Base-by-base conservation (phyloP, 257 asterid species). In the Solanum habrochaites region DNA sequence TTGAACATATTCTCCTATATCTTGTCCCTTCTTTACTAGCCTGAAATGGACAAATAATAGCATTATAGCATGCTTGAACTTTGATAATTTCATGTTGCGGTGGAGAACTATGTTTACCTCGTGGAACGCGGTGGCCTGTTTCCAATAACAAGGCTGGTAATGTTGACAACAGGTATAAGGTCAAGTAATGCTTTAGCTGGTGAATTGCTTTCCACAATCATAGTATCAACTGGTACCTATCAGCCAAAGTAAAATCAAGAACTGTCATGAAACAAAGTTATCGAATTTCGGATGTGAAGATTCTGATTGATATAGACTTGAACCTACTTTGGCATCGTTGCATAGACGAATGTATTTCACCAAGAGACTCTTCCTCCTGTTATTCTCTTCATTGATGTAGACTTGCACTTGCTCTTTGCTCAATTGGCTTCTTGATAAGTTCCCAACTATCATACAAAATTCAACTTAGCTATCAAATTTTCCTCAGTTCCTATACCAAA, bases 141-240 rank as follows among this genome's bases (percentile, higher is more conserved):
- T 85, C 98, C 97, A 81, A 95, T 92, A 67, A 95, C 91, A 85
- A 93, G 96, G 47, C 70, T 85, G 47, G 94, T 91, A 88, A 93
- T 92, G 77, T 92, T 92, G 86, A 88, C 95, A 47, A 95, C 90
- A 37, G 87, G 89, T 87, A 94, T 93, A 85, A 94, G 94, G 82
- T 94, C 97, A 47, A 94, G 21, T 58, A 95, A 93, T 71, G 98
- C 93, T 90, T 95, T 94, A 42, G 91, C 88, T 56, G 94, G 85
- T 87, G 94, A 91, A 85, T 86, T 93, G 93, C 98, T 95, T 93
- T 95, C 98, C 86, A 94, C 91, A 77, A 95, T 92, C 94, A 93
- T 93, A 29, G 98, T 94, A 82, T 94, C 98, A 86, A 91, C 98
- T 21, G 80, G 88, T 40, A 95, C 93, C 98, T 95, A 88, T 86